Conservation (phyloP, 148 eudicot genomes). For the Heliamphora exappendiculata region DNA sequence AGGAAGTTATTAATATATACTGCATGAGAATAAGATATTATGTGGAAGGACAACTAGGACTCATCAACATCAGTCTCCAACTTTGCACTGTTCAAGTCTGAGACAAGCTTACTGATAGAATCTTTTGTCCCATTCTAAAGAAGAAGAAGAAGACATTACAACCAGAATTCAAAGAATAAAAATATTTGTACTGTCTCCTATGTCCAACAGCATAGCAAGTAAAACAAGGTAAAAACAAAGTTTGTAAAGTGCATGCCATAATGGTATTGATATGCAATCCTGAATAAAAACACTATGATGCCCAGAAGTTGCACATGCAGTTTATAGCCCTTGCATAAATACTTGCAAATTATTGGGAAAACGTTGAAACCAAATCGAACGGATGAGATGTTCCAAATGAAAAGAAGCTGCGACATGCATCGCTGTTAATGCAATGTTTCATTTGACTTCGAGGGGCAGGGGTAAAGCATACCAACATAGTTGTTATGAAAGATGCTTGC, state of each 20-base stretch:
- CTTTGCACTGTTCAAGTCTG: slow-evolving; percentile 77
- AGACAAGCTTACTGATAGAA: slow-evolving; percentile 75
- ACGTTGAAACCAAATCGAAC: not conserved
- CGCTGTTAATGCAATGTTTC: not conserved
- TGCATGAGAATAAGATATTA: not conserved
- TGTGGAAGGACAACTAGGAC: slow-evolving; percentile 9
- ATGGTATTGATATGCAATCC: not conserved
- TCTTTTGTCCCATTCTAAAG: slow-evolving; percentile 89
- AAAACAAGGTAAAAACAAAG: not conserved
- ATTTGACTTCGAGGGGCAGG: not conserved
- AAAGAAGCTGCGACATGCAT: not conserved
- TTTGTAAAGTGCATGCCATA: not conserved
- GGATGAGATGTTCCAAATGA: not conserved
- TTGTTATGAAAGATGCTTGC: not conserved
- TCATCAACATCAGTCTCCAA: slow-evolving; percentile 95
- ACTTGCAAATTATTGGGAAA: not conserved
- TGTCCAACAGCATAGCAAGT: not conserved
- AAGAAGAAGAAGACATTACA: slow-evolving; percentile 10
- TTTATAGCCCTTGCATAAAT: not conserved
- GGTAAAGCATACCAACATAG: not conserved
- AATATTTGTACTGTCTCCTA: not conserved
- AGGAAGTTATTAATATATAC: not conserved
- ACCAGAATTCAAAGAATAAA: not conserved
- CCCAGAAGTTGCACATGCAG: not conserved
- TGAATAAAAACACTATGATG: not conserved